phyloP scores from a whole-genome alignment of 1,139 yeast genomes.

The Debaryomycetaceae sp. region DNA sequence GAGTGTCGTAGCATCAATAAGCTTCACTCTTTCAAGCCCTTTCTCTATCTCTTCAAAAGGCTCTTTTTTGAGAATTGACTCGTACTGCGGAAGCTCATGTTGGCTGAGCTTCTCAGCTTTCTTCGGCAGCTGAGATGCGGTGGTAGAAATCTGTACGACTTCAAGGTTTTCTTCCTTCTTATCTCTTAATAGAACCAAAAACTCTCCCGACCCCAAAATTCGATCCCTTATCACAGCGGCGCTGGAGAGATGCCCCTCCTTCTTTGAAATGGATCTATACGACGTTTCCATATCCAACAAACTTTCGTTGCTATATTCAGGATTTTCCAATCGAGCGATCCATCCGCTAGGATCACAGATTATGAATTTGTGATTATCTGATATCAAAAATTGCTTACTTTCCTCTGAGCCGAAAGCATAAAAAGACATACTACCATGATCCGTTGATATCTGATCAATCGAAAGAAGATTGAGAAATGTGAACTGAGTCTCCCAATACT shows the following conservation, averaged over 20 bases:
- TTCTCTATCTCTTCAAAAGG: conserved; percentile 12
- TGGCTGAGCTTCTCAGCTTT: not conserved
- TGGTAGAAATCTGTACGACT: conserved; percentile 7
- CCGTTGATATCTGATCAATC: conserved; percentile 10
- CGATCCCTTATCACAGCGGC: conserved; percentile 21
- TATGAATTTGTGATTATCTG: conserved; percentile 7
- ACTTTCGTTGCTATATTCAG: not conserved
- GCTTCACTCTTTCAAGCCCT: conserved; percentile 3
- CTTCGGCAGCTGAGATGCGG: not conserved
- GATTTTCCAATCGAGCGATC: conserved; percentile 5
- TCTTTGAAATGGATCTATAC: conserved; percentile 3
- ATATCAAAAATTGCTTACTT: conserved; percentile 5
- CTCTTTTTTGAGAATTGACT: conserved; percentile 7
- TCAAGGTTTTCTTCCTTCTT: conserved; percentile 10
- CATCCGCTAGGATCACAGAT: conserved; percentile 11
- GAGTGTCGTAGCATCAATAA: conserved; percentile 1
- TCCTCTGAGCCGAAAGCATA: conserved; percentile 3
- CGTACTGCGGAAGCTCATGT: not conserved
- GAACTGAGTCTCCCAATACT: conserved; percentile 11
- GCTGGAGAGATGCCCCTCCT: conserved; percentile 3
- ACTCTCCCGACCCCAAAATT: conserved; percentile 23
- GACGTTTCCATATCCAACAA: not conserved
- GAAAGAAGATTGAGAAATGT: conserved; percentile 11
- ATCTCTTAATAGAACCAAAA: conserved; percentile 13
- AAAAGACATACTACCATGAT: conserved; percentile 3